Evolutionary conservation across 306 rosid species (phyloP).

Genomic region (Carpinus fangiana): DNA sequence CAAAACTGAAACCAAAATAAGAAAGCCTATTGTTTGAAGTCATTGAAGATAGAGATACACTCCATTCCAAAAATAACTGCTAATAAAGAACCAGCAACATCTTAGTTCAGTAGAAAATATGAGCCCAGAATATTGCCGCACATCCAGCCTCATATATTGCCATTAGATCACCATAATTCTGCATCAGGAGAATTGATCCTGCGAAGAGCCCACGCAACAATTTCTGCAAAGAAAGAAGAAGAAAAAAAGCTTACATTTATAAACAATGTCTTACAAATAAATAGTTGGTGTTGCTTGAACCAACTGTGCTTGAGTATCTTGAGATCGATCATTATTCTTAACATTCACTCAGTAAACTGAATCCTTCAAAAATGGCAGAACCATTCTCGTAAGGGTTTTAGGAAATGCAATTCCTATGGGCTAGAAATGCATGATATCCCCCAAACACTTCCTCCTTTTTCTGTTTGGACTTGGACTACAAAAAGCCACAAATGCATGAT

Average conservation of each 20-base stretch:
- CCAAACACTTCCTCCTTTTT: too few relatives aligned
- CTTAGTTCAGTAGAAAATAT: conserved; percentile 21
- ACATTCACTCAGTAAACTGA: not conserved
- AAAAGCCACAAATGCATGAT: too few relatives aligned
- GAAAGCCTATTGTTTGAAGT: not conserved
- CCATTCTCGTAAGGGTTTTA: not conserved
- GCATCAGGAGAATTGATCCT: conserved; percentile 68
- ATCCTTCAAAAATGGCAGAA: not conserved
- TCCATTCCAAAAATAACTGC: conserved; percentile 5
- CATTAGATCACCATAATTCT: conserved; percentile 85
- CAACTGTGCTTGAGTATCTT: too few relatives aligned
- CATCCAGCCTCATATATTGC: conserved; percentile 51
- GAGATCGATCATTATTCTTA: not conserved
- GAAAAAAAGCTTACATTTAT: not conserved
- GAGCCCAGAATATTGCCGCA: conserved; percentile 8
- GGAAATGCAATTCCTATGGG: not conserved
- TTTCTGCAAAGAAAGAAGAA: conserved; percentile 53
- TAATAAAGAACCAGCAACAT: not conserved
- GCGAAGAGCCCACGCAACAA: conserved; percentile 78
- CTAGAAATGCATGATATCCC: too few relatives aligned
- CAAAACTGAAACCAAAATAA: not conserved
- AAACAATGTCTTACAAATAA: not conserved
- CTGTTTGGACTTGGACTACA: too few relatives aligned
- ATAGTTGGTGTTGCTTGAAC: not conserved
- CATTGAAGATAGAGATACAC: conserved; percentile 6